Evolutionary conservation across 768 basidiomycete species (phyloP), one percentile per base, ranked within the genome.

Genomic region (Pleurotus eryngii): DNA sequence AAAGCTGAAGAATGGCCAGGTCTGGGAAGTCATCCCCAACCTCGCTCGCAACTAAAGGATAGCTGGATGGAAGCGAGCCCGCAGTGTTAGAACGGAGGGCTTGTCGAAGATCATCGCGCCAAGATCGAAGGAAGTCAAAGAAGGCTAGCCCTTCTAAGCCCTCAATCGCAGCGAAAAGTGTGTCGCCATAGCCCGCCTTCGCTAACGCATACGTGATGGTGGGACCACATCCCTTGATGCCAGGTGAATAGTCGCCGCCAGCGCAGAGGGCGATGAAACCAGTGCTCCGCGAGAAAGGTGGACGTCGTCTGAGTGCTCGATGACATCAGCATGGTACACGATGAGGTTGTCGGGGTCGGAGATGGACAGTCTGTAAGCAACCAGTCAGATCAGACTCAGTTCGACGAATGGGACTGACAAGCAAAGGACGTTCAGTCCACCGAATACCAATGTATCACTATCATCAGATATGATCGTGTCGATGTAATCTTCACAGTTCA

Each of bases 381-480:
- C n/a, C n/a, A n/a, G n/a, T n/a, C n/a, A n/a, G n/a, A n/a, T n/a
- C n/a, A n/a, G n/a, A n/a, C n/a, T n/a, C n/a, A n/a, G n/a, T n/a
- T n/a, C n/a, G n/a, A n/a, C n/a, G n/a, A n/a, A n/a, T n/a, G n/a
- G n/a, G n/a, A n/a, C n/a, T n/a, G n/a, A n/a, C n/a, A n/a, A n/a
- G n/a, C n/a, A n/a, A 22, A 22, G 22, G 3, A 22, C 22, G 3
- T 22, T 22, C 22, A 22, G 3, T 3, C 22, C 94, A 18, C 95
- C 94, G 60, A 98, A 98, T 2, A 96, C 72, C 65, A 96, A 88
- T 56, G 85, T 95, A 65, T 98, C 95, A 1, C 95, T 94, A 64
- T 97, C 95, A 68, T 98, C 95, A 0, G 95, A 91, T 43, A 95
- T 77, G 24, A 97, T 82, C 0, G 87, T 92, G 66, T 98, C 95